Base-by-base conservation (phyloP, 140 eudicot genomes). In the Flaveria floridana region DNA sequence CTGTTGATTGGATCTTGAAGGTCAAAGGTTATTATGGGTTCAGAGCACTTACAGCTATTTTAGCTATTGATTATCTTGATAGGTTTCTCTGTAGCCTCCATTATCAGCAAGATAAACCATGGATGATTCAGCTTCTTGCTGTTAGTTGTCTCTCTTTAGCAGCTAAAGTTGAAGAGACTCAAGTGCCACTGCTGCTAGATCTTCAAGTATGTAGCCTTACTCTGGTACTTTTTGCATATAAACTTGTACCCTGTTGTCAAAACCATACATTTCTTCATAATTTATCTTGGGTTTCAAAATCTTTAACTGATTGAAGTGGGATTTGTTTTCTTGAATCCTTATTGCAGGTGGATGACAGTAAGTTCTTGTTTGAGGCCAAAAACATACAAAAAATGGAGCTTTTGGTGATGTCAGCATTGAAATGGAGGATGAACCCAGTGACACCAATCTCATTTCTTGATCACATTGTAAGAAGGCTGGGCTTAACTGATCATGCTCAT, bases 401-500 rank as follows among this genome's bases (percentile, higher is more conserved):
- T 65, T 70, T 93, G 79, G 87, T 93, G 68, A 86, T 93, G 74
- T 87, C 98, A 7, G 59, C 85, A 18, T 87, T 93, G 18, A 73
- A 89, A 73, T 93, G 98, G 98, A 84, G 89, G 86, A 87, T 90
- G 98, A 87, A 93, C 62, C 94, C 97, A 74, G 96, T 89, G 55
- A 92, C 98, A 16, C 96, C 98, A 46, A 70, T 92, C 28, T 87
- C 98, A 42, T 92, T 89, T 82, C 89, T 92, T 75, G 95, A 92
- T 84, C 98, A 89, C 74, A 82, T 89, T 19, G 85, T 85, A 41
- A 84, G 98, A 80, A 86, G 98, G 91, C 89, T 92, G 77, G 97
- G 97, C 6, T 78, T 90, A 65, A 76, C 78, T 12, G 77, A 72
- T 77, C 77, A 87, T 73, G 71, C 78, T 11, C 92, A 82, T 46